Evolutionary conservation across 2,329 filamentous ascomycete genomes (phyloP), one percentile per base, ranked within the genome.

Genomic region (Fusarium euwallaceae): DNA sequence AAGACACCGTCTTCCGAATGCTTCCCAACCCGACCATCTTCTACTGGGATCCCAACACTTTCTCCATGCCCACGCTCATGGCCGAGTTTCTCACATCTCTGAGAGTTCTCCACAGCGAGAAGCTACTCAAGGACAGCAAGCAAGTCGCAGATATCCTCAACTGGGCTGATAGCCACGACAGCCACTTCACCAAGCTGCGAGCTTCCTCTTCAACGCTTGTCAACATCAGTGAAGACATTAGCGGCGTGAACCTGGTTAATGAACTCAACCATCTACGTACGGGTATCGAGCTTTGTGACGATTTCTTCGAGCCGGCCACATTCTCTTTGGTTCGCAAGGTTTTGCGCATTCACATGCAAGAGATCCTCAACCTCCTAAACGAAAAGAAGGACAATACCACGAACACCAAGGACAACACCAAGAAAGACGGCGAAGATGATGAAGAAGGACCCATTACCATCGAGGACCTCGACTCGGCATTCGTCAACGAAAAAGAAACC

Each of bases 21-120:
- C 77, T 86, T 2, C 85, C 84, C 0, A 86, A 86, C 64, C 85
- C 84, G 0, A 83, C 76, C 0, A 53, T 72, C 0, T 77, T 69
- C 39, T 70, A 75, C 53, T 78, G 76, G 76, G 72, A 78, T 3
- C 66, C 69, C 1, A 72, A 41, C 6, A 64, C 66, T 2, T 78
- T 76, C 29, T 76, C 70, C 20, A 56, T 78, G 0, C 56, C 73
- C 1, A 59, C 64, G 0, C 32, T 77, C 2, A 27, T 76, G 14
- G 11, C 53, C 0, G 74, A 75, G n/a, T 76, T 59, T 32, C 62
- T 69, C 5, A 58, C 37, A 1, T 65, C 58, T 0, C 51, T 77
- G 4, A 32, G 6, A 10, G 27, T 2, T 8, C 34, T 29, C 14
- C 17, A 53, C 3, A 20, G 16, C 8, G 56, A 59, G 22, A 17